phyloP scores from a whole-genome alignment of 2,329 filamentous ascomycete genomes.

The Aspergillus glaucus region DNA sequence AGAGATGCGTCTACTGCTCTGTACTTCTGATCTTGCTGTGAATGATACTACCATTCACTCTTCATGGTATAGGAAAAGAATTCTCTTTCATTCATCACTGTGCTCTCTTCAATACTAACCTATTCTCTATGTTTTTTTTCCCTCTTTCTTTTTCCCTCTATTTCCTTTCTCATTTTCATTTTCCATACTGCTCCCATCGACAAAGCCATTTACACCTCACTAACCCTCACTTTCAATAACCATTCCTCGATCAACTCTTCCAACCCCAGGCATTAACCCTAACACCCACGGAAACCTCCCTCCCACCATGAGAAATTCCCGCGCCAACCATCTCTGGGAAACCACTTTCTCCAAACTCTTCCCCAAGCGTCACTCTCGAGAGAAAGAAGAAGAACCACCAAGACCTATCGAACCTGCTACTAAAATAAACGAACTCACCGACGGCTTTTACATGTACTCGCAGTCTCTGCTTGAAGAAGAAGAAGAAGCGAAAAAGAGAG shows the following conservation, averaged over 20 bases:
- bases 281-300: background rate
- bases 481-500: slow-evolving; percentile 3
- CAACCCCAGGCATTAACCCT: background rate
- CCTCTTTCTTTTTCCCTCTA: background rate
- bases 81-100: too few relatives aligned
- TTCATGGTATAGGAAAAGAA: too few relatives aligned
- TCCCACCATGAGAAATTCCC: slow-evolving; percentile 2
- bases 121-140: too few relatives aligned
- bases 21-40: background rate
- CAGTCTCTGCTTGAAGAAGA: slow-evolving; percentile 11
- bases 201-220: background rate
- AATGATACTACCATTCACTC: background rate
- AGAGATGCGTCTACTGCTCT: too few relatives aligned
- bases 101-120: too few relatives aligned
- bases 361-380: slow-evolving; percentile 6
- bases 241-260: background rate
- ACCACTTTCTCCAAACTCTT: slow-evolving; percentile 12
- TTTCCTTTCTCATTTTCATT: background rate
- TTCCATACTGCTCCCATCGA: background rate
- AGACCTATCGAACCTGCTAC: background rate
- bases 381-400: background rate
- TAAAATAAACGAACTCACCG: slow-evolving; percentile 9
- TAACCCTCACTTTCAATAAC: background rate
- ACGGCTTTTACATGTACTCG: slow-evolving; percentile 20
- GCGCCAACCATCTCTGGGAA: slow-evolving; percentile 11